These are phyloP conservation scores for Parietichytrium sp. DNA, from an alignment of 108 stramenopile species.

Conservation along the genomic window DNA sequence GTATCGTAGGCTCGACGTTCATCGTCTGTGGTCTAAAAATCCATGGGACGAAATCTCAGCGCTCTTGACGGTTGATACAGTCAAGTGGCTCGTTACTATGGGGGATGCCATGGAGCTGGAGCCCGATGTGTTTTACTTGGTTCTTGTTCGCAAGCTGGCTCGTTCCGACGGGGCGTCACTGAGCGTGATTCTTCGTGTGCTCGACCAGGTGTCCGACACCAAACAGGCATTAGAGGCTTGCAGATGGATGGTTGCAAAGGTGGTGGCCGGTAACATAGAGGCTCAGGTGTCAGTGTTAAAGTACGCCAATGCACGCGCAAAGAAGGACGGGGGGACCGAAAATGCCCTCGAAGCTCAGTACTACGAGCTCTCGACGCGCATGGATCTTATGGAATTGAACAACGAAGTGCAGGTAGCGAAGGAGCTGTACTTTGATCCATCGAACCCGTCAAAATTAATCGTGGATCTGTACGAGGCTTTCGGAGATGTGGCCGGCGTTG, in stretches of 20 bases:
- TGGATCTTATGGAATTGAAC: not conserved
- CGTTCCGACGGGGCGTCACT: not conserved
- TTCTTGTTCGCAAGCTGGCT: not conserved
- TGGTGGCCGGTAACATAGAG: not conserved
- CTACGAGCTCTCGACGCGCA: not conserved
- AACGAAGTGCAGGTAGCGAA: not conserved
- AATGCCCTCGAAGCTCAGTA: not conserved
- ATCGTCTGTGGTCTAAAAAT: not conserved
- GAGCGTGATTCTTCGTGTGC: not conserved
- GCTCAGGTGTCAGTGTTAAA: not conserved
- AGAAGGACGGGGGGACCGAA: conserved; percentile 2
- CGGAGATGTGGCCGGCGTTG: not conserved
- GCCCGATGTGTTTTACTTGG: conserved; percentile 15
- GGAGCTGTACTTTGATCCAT: no score
- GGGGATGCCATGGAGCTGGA: not conserved
- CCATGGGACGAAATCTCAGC: not conserved
- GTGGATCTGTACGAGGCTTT: conserved; percentile 25
- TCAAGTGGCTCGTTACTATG: conserved; percentile 11
- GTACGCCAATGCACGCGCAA: not conserved
- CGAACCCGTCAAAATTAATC: no score
- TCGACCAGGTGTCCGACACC: not conserved
- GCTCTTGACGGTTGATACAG: conserved; percentile 10
- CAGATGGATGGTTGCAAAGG: not conserved
- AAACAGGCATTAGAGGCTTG: conserved; percentile 1
- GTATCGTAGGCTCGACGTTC: not conserved